Base-by-base conservation (phyloP, 75 land plant genomes). In the Selaginella moellendorffii region DNA sequence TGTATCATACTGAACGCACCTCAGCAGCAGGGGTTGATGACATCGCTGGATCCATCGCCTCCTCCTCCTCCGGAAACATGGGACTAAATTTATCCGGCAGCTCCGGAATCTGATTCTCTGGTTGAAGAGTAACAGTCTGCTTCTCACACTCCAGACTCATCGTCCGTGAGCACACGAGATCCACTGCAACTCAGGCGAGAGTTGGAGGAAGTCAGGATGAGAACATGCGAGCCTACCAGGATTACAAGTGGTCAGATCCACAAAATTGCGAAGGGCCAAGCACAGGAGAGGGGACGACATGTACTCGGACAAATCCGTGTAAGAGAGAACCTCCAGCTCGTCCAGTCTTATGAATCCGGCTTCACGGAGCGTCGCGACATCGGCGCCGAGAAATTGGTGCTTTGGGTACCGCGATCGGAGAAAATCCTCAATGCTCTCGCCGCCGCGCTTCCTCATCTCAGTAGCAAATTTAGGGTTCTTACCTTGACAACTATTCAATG, bases 361-460 rank as follows among this genome's bases (percentile, higher is more conserved):
- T 36, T 36, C 46, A 36, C 46, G 46, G 46, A 36, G 46, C 46
- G 46, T 36, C 46, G 46, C 46, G 46, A 36, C 46, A 36, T 36
- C 46, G 46, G 46, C 46, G 46, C 46, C 46, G 46, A 36, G 46
- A 36, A 36, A 36, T 36, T 36, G 46, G 46, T 36, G 46, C 46
- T 36, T 36, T 36, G 46, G 46, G 46, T 36, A 36, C 46, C 46
- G 5, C 46, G 46, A 36, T 36, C 46, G 46, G 46, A 36, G 46
- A 36, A 36, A 36, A 36, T 36, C 46, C 46, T 36, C 46, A 36
- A 36, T 36, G 46, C 46, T 36, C 46, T 36, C 46, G 46, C 46
- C 46, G 46, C 46, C 46, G 46, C 46, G 46, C 46, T 36, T 36
- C 46, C 46, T 36, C 46, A 36, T 36, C 46, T n/a, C n/a, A 14